These are phyloP conservation scores for Aspergillus sp. DNA, from an alignment of 2,329 filamentous ascomycete genomes.

Conservation along the genomic window DNA sequence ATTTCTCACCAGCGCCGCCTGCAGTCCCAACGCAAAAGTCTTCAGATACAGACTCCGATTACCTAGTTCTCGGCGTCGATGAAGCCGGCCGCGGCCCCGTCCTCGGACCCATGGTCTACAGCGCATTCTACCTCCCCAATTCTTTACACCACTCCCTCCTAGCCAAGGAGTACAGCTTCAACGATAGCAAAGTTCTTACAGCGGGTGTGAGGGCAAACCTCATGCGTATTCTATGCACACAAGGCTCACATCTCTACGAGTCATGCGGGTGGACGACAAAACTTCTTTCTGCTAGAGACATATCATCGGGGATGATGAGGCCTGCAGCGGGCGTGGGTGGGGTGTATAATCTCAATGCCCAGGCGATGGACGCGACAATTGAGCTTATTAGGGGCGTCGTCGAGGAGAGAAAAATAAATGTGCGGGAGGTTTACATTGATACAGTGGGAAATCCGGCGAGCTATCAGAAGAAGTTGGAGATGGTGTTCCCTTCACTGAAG, in stretches of 20 bases:
- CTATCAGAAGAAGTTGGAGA: constrained; percentile 82
- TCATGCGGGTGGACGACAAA: constrained; percentile 82
- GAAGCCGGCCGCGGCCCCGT: constrained; percentile 93
- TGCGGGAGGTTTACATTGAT: constrained; percentile 90
- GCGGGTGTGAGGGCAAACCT: constrained; percentile 73
- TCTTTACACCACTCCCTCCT: constrained; percentile 70
- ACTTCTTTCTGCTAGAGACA: constrained; percentile 79
- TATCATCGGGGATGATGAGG: constrained; percentile 74
- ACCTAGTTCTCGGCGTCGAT: constrained; percentile 75
- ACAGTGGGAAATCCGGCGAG: constrained; percentile 80
- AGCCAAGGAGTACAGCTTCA: constrained; percentile 77
- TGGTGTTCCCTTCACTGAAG: constrained; percentile 74
- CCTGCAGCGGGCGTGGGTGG: constrained; percentile 57
- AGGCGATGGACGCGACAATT: constrained; percentile 90
- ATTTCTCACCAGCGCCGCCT: constrained; percentile 69
- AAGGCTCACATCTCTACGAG: constrained; percentile 56
- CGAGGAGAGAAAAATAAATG: constrained; percentile 69
- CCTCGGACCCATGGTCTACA: constrained; percentile 73
- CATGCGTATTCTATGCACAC: constrained; percentile 69
- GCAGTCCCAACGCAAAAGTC: constrained; percentile 46
- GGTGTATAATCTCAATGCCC: constrained; percentile 88
- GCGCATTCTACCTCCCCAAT: constrained; percentile 68
- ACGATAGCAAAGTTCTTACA: constrained; percentile 92
- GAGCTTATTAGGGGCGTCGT: constrained; percentile 76
- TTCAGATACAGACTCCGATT: neutral